Evolutionary conservation across 2,329 filamentous ascomycete species (phyloP).

Genomic region (Fusarium albidum): DNA sequence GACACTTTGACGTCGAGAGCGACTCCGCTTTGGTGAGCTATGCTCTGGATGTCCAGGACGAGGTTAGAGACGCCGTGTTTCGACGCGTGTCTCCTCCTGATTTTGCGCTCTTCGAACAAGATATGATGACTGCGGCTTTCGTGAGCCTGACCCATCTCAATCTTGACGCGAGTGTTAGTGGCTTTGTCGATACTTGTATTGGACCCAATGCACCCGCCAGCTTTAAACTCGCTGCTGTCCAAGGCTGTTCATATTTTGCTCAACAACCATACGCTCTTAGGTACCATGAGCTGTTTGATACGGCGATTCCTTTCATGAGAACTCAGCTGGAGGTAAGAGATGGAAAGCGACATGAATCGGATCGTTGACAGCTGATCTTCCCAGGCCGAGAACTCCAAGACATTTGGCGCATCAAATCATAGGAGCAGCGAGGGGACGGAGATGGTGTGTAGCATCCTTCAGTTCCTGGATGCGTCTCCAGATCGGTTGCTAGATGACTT

Average conservation of each 20-base stretch:
- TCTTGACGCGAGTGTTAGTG: conserved; percentile 65
- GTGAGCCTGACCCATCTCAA: conserved; percentile 70
- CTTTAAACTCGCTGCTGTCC: conserved; percentile 70
- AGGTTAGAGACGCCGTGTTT: conserved; percentile 72
- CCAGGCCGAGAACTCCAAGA: conserved; percentile 32
- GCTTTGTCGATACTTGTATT: conserved; percentile 65
- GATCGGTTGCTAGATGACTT: conserved; percentile 44
- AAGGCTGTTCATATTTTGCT: conserved; percentile 70
- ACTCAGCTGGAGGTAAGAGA: conserved; percentile 61
- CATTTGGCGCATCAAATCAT: conserved; percentile 8
- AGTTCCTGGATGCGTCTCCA: conserved; percentile 64
- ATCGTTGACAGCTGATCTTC: conserved; percentile 2
- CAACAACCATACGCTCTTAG: conserved; percentile 56
- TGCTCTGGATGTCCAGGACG: conserved; percentile 74
- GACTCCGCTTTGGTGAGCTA: conserved; percentile 72
- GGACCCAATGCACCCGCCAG: conserved; percentile 62
- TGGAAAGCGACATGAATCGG: neutral
- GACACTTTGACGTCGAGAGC: conserved; percentile 69
- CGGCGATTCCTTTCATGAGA: conserved; percentile 64
- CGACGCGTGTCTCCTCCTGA: conserved; percentile 59
- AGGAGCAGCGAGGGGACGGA: conserved; percentile 28
- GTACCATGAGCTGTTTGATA: conserved; percentile 64
- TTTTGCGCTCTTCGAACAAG: conserved; percentile 64
- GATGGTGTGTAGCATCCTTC: conserved; percentile 55
- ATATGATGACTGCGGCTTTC: conserved; percentile 72